These are phyloP conservation scores for Urostyla sp. DNA, from an alignment of 73 alveolate species.

Conservation along the genomic window DNA sequence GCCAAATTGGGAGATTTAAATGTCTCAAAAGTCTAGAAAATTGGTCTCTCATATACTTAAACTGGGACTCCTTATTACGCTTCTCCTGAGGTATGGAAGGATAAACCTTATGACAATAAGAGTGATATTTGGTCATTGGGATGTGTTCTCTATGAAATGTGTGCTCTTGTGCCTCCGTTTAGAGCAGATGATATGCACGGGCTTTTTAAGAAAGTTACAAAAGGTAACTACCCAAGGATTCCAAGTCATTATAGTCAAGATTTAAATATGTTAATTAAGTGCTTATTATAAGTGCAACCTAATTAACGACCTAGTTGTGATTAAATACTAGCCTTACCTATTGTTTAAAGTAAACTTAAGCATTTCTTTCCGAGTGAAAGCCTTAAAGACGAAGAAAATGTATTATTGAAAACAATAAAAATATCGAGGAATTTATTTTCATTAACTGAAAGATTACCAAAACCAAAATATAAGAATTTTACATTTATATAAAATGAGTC, in stretches of 20 bases:
- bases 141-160: conserved; percentile 81
- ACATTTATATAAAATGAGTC: too few relatives aligned
- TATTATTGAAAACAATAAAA: conserved; percentile 29
- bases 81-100: conserved; percentile 85
- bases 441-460: conserved; percentile 41
- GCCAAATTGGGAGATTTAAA: conserved; percentile 81
- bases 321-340: conserved; percentile 10
- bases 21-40: conserved; percentile 73
- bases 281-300: conserved; percentile 52
- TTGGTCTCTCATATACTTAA: conserved; percentile 74
- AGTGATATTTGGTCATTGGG: conserved; percentile 89
- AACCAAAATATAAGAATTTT: conserved; percentile 30
- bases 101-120: conserved; percentile 74
- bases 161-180: conserved; percentile 77
- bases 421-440: conserved; percentile 21
- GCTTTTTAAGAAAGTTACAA: conserved; percentile 67
- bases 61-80: conserved; percentile 87
- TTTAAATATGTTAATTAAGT: conserved; percentile 56
- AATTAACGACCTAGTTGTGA: conserved; percentile 31
- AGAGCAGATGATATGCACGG: conserved; percentile 86
- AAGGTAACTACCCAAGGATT: conserved; percentile 71
- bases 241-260: conserved; percentile 73
- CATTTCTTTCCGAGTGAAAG: neutral
- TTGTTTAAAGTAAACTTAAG: conserved; percentile 21
- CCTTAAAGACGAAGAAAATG: conserved; percentile 12